These are phyloP conservation scores for Cadophora gregata DNA, from an alignment of 2,329 filamentous ascomycete species.

Conservation along the genomic window DNA sequence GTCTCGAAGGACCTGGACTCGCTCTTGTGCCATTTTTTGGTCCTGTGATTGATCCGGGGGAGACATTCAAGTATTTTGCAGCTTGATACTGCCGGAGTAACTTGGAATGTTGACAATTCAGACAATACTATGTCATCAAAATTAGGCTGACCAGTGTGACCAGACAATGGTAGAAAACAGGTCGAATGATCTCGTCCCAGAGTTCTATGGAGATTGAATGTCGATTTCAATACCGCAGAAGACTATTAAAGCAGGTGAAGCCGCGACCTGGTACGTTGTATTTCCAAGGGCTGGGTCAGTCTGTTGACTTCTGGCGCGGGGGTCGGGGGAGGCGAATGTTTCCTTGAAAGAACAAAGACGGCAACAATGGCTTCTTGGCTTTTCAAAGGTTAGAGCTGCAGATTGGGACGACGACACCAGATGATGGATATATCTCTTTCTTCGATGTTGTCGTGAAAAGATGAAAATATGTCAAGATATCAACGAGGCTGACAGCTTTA, in stretches of 20 bases:
- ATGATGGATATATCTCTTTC: neutral
- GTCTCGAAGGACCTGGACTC: neutral
- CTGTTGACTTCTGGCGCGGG: neutral
- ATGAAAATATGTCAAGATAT: neutral
- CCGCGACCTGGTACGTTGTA: neutral
- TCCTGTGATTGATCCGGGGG: neutral
- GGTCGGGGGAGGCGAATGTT: neutral
- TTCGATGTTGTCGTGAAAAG: neutral
- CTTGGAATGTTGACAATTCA: neutral
- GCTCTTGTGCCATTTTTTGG: conserved; percentile 5
- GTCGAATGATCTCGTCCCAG: neutral
- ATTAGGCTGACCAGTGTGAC: neutral
- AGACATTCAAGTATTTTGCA: neutral
- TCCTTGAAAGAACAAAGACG: neutral
- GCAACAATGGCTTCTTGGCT: neutral
- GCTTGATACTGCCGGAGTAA: neutral
- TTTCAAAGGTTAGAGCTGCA: neutral
- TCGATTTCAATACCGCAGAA: neutral
- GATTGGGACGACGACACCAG: neutral
- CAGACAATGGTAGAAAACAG: neutral
- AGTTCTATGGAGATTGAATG: neutral
- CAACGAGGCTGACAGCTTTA: conserved; percentile 13
- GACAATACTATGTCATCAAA: neutral
- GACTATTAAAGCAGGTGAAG: neutral
- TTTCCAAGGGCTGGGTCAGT: neutral